Evolutionary conservation across 2,329 filamentous ascomycete species (phyloP).

Genomic region (Aspergillus piperis): DNA sequence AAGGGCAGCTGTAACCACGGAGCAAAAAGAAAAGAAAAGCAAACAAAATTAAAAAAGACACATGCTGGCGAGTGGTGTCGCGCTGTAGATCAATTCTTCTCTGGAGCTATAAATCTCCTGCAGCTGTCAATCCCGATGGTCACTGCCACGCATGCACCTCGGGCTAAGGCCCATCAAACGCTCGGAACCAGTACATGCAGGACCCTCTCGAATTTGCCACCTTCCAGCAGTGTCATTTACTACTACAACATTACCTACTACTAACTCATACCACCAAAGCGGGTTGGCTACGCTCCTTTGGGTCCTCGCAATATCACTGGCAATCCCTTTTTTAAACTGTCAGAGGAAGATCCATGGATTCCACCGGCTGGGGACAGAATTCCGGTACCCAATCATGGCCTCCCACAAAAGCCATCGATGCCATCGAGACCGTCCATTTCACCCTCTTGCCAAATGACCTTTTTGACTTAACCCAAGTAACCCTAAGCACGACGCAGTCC

Average conservation of each 20-base stretch:
- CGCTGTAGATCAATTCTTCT: neutral
- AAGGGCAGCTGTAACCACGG: neutral
- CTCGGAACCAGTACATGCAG: slow-evolving; percentile 2
- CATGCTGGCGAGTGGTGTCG: neutral
- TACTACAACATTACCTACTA: neutral
- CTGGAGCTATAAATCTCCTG: slow-evolving; percentile 1
- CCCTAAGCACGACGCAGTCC: neutral
- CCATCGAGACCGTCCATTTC: slow-evolving; percentile 1
- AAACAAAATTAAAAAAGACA: too few relatives aligned
- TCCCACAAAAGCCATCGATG: slow-evolving; percentile 5
- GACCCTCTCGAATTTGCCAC: slow-evolving; percentile 4
- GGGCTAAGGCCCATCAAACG: slow-evolving; percentile 3
- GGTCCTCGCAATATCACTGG: neutral
- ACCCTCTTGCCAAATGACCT: neutral
- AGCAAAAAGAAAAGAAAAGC: neutral
- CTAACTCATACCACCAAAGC: neutral
- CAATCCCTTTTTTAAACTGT: slow-evolving; percentile 1
- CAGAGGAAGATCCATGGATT: slow-evolving; percentile 4
- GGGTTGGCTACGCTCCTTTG: neutral
- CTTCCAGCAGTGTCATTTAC: neutral
- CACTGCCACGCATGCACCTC: slow-evolving; percentile 8
- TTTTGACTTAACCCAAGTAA: neutral
- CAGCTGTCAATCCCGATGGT: slow-evolving; percentile 7
- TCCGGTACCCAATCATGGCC: slow-evolving; percentile 11
- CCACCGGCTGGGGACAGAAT: slow-evolving; percentile 5